phyloP scores from a whole-genome alignment of 176 grass and related monocot species.

The Zoysia pacifica region DNA sequence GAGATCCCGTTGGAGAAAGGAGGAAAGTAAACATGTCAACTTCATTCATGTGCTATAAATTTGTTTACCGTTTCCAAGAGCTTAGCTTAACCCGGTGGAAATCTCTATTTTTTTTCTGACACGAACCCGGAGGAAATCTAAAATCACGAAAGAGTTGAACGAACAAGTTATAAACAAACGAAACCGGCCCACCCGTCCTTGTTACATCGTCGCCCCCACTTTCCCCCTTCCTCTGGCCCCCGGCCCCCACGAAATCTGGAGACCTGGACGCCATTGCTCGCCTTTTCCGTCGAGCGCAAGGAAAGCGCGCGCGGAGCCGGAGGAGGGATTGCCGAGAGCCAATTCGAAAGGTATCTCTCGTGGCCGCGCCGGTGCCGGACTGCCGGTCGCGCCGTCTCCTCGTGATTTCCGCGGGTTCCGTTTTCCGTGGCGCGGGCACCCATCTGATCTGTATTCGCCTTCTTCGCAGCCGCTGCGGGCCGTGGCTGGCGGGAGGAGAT shows the following conservation, averaged over 20 bases:
- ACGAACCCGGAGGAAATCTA: too few relatives aligned
- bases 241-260: slow-evolving; percentile 74
- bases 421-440: background rate
- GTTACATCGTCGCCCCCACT: slow-evolving; percentile 39
- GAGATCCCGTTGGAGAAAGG: too few relatives aligned
- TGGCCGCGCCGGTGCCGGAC: background rate
- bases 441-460: slow-evolving; percentile 44
- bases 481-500: slow-evolving; percentile 38
- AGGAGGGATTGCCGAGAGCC: slow-evolving; percentile 1
- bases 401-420: background rate
- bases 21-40: too few relatives aligned
- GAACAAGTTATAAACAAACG: slow-evolving; percentile 21
- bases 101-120: too few relatives aligned
- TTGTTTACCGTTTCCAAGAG: too few relatives aligned
- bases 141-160: too few relatives aligned
- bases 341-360: slow-evolving; percentile 35
- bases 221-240: slow-evolving; percentile 25
- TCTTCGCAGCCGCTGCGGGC: slow-evolving; percentile 12
- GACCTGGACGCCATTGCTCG: slow-evolving; percentile 47
- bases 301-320: slow-evolving; percentile 24
- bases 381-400: background rate
- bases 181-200: slow-evolving; percentile 6
- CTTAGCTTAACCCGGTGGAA: too few relatives aligned
- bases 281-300: slow-evolving; percentile 48
- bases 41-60: too few relatives aligned